A percentile compares a stretch with the other conserved stretches of the same genome.
phyloP scores from a whole-genome alignment of 2,329 filamentous ascomycete genomes.

The Aphanocladium album region DNA sequence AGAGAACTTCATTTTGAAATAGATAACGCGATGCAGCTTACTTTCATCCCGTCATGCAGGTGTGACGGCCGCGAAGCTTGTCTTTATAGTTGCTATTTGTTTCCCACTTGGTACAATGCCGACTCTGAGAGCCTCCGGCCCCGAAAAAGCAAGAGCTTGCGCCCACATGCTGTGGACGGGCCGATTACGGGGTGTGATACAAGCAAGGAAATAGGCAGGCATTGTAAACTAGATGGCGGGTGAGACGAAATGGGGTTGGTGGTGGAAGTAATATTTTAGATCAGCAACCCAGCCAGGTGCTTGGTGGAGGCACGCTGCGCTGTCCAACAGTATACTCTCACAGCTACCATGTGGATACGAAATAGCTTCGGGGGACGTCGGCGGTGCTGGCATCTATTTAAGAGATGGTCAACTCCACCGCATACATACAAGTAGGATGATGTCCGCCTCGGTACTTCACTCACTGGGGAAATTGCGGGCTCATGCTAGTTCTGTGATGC shows the following conservation, averaged over 20 bases:
- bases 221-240: neutral
- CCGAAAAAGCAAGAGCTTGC: neutral
- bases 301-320: neutral
- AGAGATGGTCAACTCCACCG: neutral
- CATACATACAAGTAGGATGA: neutral
- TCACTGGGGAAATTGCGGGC: neutral
- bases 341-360: neutral
- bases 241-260: constrained; percentile 4
- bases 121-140: too few species aligned
- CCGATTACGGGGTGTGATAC: constrained; percentile 8
- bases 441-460: neutral
- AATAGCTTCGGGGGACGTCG: neutral
- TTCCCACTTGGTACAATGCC: neutral
- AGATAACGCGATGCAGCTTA: neutral
- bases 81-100: neutral
- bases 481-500: neutral
- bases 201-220: neutral
- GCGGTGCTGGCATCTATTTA: neutral
- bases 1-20: constrained; percentile 21
- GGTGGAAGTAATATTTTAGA: constrained; percentile 13
- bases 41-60: neutral
- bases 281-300: neutral
- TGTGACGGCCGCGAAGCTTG: neutral
- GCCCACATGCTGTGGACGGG: neutral
- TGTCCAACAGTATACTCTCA: neutral